Percentiles rank a stretch among this genome's conserved stretches.
Conservation (phyloP, 129 eudicot species). For the Arctium minus region DNA sequence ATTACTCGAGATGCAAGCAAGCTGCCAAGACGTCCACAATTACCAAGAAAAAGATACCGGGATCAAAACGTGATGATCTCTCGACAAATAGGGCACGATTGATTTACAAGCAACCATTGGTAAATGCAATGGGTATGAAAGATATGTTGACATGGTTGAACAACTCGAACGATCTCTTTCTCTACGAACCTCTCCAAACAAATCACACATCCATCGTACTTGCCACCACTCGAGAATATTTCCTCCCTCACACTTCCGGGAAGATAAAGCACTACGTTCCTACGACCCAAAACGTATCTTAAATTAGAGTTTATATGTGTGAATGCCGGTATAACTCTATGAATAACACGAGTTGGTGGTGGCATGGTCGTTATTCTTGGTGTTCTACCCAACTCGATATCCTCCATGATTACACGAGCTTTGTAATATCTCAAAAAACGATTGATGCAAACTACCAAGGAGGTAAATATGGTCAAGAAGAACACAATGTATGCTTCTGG, state of each 20-base stretch:
- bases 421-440: background rate
- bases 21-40: background rate
- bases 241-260: background rate
- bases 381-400: background rate
- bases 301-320: background rate
- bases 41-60: background rate
- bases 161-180: background rate
- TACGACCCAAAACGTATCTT: background rate
- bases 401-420: background rate
- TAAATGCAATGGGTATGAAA: background rate
- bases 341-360: background rate
- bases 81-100: background rate
- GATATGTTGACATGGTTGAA: background rate
- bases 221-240: background rate
- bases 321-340: background rate
- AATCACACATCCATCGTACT: background rate
- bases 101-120: background rate
- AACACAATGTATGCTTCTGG: background rate
- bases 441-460: background rate
- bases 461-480: background rate
- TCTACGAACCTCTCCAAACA: background rate
- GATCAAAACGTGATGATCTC: background rate
- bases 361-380: background rate
- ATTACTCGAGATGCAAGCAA: background rate
- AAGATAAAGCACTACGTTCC: background rate